Evolutionary conservation across 2,329 filamentous ascomycete species (phyloP).

Genomic region (Trichothecium roseum): DNA sequence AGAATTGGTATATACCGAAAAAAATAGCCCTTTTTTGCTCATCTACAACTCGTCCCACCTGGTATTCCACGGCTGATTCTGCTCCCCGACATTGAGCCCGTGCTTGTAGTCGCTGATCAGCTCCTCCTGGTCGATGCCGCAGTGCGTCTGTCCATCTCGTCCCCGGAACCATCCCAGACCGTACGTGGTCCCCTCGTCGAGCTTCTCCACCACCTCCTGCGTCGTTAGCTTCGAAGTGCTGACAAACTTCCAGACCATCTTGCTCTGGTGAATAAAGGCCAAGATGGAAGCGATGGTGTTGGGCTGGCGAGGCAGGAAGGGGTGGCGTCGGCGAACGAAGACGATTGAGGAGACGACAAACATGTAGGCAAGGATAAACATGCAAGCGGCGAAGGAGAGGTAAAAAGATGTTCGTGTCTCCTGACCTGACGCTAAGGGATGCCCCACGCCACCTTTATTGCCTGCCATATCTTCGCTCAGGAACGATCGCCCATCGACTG

Average conservation of each 20-base stretch:
- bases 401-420: constrained; percentile 57
- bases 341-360: constrained; percentile 47
- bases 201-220: constrained; percentile 47
- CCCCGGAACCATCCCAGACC: constrained; percentile 70
- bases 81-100: constrained; percentile 38
- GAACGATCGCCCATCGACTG: constrained; percentile 54
- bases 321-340: constrained; percentile 50
- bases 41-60: constrained; percentile 24
- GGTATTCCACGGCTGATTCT: constrained; percentile 41
- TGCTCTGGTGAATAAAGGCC: constrained; percentile 69
- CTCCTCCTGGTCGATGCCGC: constrained; percentile 70
- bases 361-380: constrained; percentile 58
- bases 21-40: no score
- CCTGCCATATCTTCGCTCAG: constrained; percentile 14
- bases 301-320: constrained; percentile 68
- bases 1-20: no score
- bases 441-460: constrained; percentile 8
- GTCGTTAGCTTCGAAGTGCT: constrained; percentile 54
- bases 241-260: constrained; percentile 70
- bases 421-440: constrained; percentile 37
- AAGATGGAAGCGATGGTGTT: constrained; percentile 69
- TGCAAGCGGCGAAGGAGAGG: constrained; percentile 50
- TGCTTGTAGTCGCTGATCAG: constrained; percentile 56
- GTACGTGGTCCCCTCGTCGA: constrained; percentile 55
- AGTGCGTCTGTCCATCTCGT: constrained; percentile 62